A percentile compares a stretch with the other conserved stretches of the same genome.
Evolutionary conservation across 1,284 basidiomycete species (phyloP).

Genomic region (Neotropicomus parvogracilis): DNA sequence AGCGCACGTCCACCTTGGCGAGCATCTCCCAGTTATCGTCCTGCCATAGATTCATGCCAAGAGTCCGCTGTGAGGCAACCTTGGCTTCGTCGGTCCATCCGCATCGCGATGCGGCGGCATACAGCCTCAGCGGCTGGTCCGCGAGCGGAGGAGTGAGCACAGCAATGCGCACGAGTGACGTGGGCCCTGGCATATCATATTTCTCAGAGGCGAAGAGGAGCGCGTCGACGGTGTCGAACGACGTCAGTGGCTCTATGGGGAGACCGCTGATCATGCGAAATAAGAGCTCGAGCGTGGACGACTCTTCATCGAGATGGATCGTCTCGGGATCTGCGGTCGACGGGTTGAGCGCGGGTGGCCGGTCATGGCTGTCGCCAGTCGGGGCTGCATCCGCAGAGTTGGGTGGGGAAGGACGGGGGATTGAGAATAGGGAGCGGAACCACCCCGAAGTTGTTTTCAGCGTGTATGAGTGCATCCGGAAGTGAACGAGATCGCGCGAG

Average conservation of each 20-base stretch:
- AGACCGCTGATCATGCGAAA: constrained; percentile 60
- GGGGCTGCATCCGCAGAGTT: neutral
- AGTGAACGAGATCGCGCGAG: constrained; percentile 44
- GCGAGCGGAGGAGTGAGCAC: constrained; percentile 48
- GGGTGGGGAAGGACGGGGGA: constrained; percentile 40
- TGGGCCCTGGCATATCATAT: constrained; percentile 63
- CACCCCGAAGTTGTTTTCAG: constrained; percentile 60
- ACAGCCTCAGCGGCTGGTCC: constrained; percentile 52
- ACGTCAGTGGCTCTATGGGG: constrained; percentile 45
- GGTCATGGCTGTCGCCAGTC: constrained; percentile 25
- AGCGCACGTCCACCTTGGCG: constrained; percentile 44
- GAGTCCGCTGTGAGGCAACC: constrained; percentile 47
- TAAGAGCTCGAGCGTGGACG: constrained; percentile 48
- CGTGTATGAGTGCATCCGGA: constrained; percentile 55
- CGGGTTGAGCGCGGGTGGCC: constrained; percentile 32
- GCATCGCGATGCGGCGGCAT: constrained; percentile 52
- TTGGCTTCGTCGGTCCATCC: constrained; percentile 54
- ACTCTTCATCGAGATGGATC: constrained; percentile 56
- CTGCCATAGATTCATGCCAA: constrained; percentile 47
- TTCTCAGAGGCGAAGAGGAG: constrained; percentile 61
- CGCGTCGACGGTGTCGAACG: constrained; percentile 51
- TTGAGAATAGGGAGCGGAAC: constrained; percentile 51
- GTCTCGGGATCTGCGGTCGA: constrained; percentile 31
- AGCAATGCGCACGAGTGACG: constrained; percentile 52
- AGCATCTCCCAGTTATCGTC: constrained; percentile 43